These are phyloP conservation scores for Aquanectria penicillioides DNA, from an alignment of 2,329 filamentous ascomycete genomes.

Conservation along the genomic window DNA sequence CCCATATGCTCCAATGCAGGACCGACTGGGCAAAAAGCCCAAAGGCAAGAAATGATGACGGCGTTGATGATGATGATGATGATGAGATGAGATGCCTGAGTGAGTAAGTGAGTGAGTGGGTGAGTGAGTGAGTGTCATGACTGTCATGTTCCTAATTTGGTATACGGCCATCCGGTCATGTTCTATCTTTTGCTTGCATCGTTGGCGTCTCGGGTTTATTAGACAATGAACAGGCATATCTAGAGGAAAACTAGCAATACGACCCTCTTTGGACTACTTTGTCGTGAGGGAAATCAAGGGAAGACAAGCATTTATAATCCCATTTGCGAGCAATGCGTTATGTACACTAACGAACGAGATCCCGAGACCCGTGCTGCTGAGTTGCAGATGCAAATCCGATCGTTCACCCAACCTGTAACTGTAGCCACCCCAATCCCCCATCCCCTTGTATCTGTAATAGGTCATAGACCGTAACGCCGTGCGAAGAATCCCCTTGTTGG, in stretches of 20 bases:
- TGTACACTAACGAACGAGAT: background rate
- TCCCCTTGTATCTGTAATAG: conserved; percentile 13
- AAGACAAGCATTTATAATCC: background rate
- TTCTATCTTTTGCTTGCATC: conserved; percentile 8
- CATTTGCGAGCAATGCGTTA: background rate
- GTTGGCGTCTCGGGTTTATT: conserved; percentile 18
- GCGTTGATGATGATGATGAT: conserved; percentile 27
- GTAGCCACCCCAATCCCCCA: conserved; percentile 10
- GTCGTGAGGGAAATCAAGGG: background rate
- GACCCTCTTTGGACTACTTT: conserved; percentile 3
- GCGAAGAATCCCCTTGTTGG: conserved; percentile 20
- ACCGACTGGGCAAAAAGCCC: conserved; percentile 55
- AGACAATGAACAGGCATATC: conserved; percentile 10
- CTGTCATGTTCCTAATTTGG: conserved; percentile 14
- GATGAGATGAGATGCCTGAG: conserved; percentile 10
- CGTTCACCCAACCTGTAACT: background rate
- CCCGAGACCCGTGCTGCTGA: background rate
- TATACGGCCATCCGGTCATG: background rate
- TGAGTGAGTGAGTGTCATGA: conserved; percentile 5
- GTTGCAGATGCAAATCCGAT: background rate
- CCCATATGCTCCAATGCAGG: conserved; percentile 64
- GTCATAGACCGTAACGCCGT: conserved; percentile 32
- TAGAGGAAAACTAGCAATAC: conserved; percentile 16
- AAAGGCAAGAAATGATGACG: conserved; percentile 45
- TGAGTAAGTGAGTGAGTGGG: too few relatives aligned